A percentile compares a stretch with the other conserved stretches of the same genome.
Conservation (phyloP, 495 filamentous ascomycete genomes). For the Penicillium roqueforti region DNA sequence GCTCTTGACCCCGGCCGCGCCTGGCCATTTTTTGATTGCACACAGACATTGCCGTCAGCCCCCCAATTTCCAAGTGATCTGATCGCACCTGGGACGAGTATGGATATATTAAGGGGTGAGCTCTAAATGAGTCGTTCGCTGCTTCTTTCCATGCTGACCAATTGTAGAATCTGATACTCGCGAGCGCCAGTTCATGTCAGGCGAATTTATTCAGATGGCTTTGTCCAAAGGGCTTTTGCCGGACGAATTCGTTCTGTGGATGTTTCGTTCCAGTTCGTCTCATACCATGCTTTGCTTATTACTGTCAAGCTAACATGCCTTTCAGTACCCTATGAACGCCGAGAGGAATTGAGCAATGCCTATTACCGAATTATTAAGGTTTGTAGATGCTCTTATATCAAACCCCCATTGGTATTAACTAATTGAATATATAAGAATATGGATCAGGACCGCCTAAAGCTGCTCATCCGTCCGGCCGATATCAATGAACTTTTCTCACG, state of each 20-base stretch:
- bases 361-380: constrained; percentile 57
- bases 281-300: neutral
- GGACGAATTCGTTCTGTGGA: constrained; percentile 69
- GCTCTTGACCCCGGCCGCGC: constrained; percentile 54
- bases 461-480: constrained; percentile 28
- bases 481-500: constrained; percentile 33
- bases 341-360: constrained; percentile 57
- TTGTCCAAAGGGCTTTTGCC: constrained; percentile 54
- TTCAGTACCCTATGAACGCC: constrained; percentile 54
- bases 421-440: constrained; percentile 16
- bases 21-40: constrained; percentile 64
- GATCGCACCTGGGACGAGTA: constrained; percentile 21
- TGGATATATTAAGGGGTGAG: constrained; percentile 39
- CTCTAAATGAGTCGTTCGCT: neutral
- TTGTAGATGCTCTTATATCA: constrained; percentile 5
- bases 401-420: neutral
- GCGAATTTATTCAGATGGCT: constrained; percentile 48
- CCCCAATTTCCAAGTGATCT: constrained; percentile 34
- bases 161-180: constrained; percentile 45
- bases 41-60: constrained; percentile 27
- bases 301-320: constrained; percentile 11
- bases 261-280: constrained; percentile 57
- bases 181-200: constrained; percentile 63
- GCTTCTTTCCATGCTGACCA: constrained; percentile 7
- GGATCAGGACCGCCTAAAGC: constrained; percentile 18